Evolutionary conservation across 2,329 filamentous ascomycete genomes (phyloP).

Genomic region (Scedosporium aurantiacum): DNA sequence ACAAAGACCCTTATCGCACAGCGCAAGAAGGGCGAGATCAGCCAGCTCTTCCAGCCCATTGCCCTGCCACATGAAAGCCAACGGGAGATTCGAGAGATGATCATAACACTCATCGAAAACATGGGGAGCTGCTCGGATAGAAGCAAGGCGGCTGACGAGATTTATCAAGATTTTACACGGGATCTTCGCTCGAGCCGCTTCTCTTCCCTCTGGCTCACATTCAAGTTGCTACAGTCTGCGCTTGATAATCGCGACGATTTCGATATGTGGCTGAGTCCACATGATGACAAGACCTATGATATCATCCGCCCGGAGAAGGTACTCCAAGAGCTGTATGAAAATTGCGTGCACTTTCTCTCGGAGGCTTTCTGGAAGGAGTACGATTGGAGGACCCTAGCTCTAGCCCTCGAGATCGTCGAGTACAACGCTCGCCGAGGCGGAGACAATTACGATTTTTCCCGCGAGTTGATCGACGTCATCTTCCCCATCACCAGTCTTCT

Average conservation of each 20-base stretch:
- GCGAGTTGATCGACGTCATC: constrained; percentile 79
- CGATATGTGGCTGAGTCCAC: constrained; percentile 53
- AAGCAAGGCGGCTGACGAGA: constrained; percentile 48
- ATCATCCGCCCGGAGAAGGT: constrained; percentile 32
- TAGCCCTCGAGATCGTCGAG: constrained; percentile 72
- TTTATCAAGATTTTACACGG: constrained; percentile 53
- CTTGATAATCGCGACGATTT: constrained; percentile 40
- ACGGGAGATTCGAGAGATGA: constrained; percentile 43
- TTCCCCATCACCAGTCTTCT: constrained; percentile 88
- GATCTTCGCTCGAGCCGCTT: constrained; percentile 48
- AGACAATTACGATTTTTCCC: constrained; percentile 60
- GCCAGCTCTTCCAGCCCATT: constrained; percentile 43
- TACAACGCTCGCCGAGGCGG: constrained; percentile 60
- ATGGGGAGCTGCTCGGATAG: constrained; percentile 48
- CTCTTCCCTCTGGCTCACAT: constrained; percentile 69
- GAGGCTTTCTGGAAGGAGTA: constrained; percentile 34
- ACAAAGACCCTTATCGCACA: background rate
- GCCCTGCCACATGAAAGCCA: constrained; percentile 57
- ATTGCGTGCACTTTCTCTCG: constrained; percentile 52
- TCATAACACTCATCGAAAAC: constrained; percentile 46
- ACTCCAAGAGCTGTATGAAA: constrained; percentile 57
- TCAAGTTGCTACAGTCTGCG: constrained; percentile 55
- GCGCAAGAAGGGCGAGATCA: background rate
- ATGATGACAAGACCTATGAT: background rate
- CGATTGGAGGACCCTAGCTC: constrained; percentile 65